phyloP scores from a whole-genome alignment of 495 filamentous ascomycete genomes.

The Cenococcum geophilum region DNA sequence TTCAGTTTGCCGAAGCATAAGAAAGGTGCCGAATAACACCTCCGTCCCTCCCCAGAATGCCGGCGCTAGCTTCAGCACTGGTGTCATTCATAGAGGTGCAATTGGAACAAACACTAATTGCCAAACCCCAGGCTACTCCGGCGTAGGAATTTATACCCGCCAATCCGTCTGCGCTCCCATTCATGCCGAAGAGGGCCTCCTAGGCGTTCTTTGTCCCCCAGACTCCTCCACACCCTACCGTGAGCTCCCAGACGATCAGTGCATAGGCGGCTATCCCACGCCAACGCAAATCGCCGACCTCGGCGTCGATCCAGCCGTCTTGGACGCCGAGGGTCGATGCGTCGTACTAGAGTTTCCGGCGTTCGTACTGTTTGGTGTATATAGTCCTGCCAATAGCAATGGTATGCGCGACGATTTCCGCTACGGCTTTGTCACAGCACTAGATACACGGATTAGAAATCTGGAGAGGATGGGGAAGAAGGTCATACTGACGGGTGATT shows the following conservation, averaged over 20 bases:
- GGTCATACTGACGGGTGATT: conserved; percentile 79
- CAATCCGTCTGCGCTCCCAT: conserved; percentile 83
- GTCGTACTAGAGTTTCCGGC: conserved; percentile 92
- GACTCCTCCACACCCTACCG: conserved; percentile 68
- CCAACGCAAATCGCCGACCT: conserved; percentile 55
- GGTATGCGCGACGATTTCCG: conserved; percentile 80
- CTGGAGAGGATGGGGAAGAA: conserved; percentile 71
- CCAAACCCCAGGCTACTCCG: conserved; percentile 71
- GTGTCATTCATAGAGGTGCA: not conserved
- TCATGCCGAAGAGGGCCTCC: conserved; percentile 87
- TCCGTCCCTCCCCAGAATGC: not conserved
- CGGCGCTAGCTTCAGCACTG: not conserved
- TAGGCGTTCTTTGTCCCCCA: conserved; percentile 72
- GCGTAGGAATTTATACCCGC: conserved; percentile 92
- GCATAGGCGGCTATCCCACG: conserved; percentile 87
- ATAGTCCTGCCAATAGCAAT: conserved; percentile 82
- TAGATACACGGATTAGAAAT: conserved; percentile 80
- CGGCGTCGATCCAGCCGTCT: conserved; percentile 57
- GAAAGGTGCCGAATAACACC: conserved; percentile 59
- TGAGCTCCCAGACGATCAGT: conserved; percentile 67
- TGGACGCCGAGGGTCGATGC: conserved; percentile 90
- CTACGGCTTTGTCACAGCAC: conserved; percentile 66
- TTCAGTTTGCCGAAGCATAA: conserved; percentile 90
- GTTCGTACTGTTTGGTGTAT: conserved; percentile 86
- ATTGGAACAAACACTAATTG: not conserved